These are phyloP conservation scores for Gynochthodes officinalis DNA, from an alignment of 257 asterid species.

Conservation along the genomic window DNA sequence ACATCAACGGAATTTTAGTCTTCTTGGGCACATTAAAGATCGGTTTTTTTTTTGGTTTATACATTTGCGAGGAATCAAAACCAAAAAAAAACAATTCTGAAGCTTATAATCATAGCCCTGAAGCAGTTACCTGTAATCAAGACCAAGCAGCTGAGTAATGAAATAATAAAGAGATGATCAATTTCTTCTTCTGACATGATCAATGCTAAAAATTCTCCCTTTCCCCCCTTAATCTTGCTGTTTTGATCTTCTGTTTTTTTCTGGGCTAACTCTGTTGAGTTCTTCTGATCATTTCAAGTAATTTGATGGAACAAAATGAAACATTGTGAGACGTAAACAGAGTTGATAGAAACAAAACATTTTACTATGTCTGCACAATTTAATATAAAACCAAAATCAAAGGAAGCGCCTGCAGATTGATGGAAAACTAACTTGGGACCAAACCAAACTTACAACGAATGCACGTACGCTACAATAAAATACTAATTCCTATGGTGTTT, in stretches of 20 bases:
- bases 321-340: slow-evolving; percentile 15
- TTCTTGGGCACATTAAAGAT: not conserved
- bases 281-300: slow-evolving; percentile 27
- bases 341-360: slow-evolving; percentile 12
- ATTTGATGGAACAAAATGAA: not conserved
- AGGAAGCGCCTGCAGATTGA: slow-evolving; percentile 56
- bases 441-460: slow-evolving; percentile 42
- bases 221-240: not conserved
- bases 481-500: slow-evolving; percentile 1
- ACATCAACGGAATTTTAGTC: not conserved
- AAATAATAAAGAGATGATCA: slow-evolving; percentile 29
- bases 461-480: slow-evolving; percentile 47
- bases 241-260: not conserved
- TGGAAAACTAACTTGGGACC: slow-evolving; percentile 17
- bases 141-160: slow-evolving; percentile 42
- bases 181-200: slow-evolving; percentile 66
- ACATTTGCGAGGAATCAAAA: not conserved
- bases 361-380: slow-evolving; percentile 27
- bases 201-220: slow-evolving; percentile 7
- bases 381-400: slow-evolving; percentile 19
- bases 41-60: not conserved
- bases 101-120: not conserved
- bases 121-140: slow-evolving; percentile 48
- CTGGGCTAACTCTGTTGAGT: slow-evolving; percentile 17
- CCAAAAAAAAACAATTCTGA: not conserved